Conservation (phyloP, 805 yeast species). For the Lipomyces mesembrius region DNA sequence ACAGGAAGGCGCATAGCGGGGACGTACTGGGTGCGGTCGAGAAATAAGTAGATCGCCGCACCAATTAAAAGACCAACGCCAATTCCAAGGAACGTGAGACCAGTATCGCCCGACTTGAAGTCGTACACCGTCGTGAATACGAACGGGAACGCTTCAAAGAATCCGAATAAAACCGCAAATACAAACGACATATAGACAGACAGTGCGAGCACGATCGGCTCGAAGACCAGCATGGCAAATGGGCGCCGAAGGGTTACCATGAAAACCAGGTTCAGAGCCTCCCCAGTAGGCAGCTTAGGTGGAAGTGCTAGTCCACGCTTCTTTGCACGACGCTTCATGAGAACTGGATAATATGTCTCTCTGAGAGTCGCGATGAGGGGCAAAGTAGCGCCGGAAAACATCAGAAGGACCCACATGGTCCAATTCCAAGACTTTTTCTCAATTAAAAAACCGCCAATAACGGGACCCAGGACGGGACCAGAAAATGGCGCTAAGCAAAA, state of each 20-base stretch:
- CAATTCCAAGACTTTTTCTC: conserved; percentile 61
- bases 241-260: conserved; percentile 64
- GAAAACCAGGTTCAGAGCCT: conserved; percentile 54
- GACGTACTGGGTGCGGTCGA: conserved; percentile 28
- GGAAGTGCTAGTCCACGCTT: conserved; percentile 55
- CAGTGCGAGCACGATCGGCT: conserved; percentile 68
- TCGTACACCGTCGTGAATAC: conserved; percentile 54
- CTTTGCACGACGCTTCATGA: conserved; percentile 63
- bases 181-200: conserved; percentile 61
- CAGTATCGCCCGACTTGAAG: conserved; percentile 56
- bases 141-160: conserved; percentile 61
- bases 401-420: conserved; percentile 72
- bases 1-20: conserved; percentile 19
- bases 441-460: conserved; percentile 59
- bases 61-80: conserved; percentile 58
- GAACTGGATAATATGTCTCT: conserved; percentile 74
- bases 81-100: conserved; percentile 62
- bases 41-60: conserved; percentile 17
- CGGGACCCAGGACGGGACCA: conserved; percentile 34
- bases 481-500: conserved; percentile 62
- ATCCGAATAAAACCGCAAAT: conserved; percentile 59
- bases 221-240: conserved; percentile 66
- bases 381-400: conserved; percentile 62
- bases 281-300: conserved; percentile 37
- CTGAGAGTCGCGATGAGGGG: conserved; percentile 56